Conservation (phyloP, 331 rosid species). For the Quercus tomentella region DNA sequence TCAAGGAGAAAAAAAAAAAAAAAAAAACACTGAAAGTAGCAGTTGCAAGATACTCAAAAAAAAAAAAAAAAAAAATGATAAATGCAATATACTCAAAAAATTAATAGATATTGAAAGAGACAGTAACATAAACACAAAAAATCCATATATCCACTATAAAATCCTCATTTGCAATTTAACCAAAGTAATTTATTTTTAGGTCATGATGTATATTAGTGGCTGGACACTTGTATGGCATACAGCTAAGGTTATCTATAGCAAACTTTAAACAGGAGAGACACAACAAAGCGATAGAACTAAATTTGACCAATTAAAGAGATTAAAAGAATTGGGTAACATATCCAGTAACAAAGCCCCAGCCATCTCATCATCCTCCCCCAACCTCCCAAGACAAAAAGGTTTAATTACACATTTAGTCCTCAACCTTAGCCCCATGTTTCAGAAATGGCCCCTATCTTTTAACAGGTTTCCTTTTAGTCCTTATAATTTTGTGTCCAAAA, state of each 20-base stretch:
- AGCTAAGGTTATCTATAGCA: not conserved
- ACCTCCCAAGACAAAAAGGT: too few relatives aligned
- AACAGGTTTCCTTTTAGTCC: too few relatives aligned
- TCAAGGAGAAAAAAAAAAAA: not conserved
- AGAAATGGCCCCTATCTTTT: too few relatives aligned
- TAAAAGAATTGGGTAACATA: slow-evolving; percentile 2
- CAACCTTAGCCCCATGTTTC: too few relatives aligned
- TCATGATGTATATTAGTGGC: not conserved
- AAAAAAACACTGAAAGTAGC: not conserved
- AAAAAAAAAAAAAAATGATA: too few relatives aligned
- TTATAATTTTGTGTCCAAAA: too few relatives aligned
- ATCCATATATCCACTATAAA: not conserved
- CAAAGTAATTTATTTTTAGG: not conserved
- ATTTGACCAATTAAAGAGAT: not conserved
- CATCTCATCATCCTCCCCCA: too few relatives aligned
- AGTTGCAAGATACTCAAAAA: not conserved
- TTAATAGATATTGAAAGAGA: not conserved
- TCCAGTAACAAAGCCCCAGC: not conserved
- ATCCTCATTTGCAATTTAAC: not conserved
- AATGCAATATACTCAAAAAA: not conserved
- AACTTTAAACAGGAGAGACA: not conserved
- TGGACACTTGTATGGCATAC: not conserved
- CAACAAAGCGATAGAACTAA: not conserved
- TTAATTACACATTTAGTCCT: too few relatives aligned
- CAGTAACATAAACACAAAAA: not conserved